These are phyloP conservation scores for Myriosclerotinia curreyana DNA, from an alignment of 2,329 filamentous ascomycete genomes.

Conservation along the genomic window DNA sequence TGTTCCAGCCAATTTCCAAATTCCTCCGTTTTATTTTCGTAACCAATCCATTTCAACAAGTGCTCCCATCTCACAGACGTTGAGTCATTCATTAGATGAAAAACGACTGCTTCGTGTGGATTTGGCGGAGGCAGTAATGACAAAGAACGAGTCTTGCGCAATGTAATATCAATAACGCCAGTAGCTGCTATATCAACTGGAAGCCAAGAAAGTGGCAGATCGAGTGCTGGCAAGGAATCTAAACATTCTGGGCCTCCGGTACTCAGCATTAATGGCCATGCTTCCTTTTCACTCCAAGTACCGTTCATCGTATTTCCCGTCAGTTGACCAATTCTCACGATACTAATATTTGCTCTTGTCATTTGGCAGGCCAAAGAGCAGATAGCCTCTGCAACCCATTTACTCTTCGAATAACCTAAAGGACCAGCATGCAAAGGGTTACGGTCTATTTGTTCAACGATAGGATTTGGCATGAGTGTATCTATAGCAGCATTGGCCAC, in stretches of 20 bases:
- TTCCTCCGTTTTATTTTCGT: background rate
- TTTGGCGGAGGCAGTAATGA: background rate
- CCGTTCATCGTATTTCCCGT: constrained; percentile 45
- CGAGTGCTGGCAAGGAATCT: constrained; percentile 43
- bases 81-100: constrained; percentile 9
- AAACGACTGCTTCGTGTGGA: background rate
- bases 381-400: constrained; percentile 58
- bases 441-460: background rate
- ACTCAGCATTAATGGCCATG: constrained; percentile 49
- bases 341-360: constrained; percentile 23
- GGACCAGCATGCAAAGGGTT: constrained; percentile 41
- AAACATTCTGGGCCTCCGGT: constrained; percentile 39
- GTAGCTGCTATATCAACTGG: constrained; percentile 47
- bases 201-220: constrained; percentile 42
- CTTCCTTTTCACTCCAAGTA: constrained; percentile 49
- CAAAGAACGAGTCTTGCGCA: background rate
- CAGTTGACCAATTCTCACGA: constrained; percentile 43
- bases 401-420: constrained; percentile 55
- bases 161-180: constrained; percentile 43
- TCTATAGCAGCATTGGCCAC: constrained; percentile 37
- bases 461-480: background rate
- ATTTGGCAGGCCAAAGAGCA: constrained; percentile 43
- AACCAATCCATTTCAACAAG: constrained; percentile 9
- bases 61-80: constrained; percentile 1
- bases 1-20: constrained; percentile 1